phyloP scores from a whole-genome alignment of 192 early-diverging fungal genomes.

The Oehlia diaphana region DNA sequence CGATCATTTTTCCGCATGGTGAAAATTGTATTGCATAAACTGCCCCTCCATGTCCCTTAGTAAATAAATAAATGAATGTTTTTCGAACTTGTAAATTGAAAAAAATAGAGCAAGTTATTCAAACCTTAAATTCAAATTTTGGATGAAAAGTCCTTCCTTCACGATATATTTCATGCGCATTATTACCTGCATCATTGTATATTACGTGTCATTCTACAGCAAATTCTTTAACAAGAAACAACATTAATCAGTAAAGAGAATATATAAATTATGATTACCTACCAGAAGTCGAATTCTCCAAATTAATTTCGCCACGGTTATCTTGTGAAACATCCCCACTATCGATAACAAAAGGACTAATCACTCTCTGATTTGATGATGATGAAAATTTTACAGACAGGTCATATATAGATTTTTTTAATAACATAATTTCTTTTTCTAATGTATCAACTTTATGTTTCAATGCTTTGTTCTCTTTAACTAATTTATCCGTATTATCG shows the following conservation, averaged over 20 bases:
- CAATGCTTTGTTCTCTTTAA: slow-evolving; percentile 67
- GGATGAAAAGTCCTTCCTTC: slow-evolving; percentile 60
- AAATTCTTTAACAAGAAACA: background rate
- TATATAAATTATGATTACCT: background rate
- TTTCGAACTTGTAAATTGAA: no score
- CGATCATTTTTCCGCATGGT: slow-evolving; percentile 75
- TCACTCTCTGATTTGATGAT: slow-evolving; percentile 35
- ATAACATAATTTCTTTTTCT: slow-evolving; percentile 73
- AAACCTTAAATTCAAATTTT: slow-evolving; percentile 68
- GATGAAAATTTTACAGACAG: slow-evolving; percentile 70
- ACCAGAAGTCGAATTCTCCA: slow-evolving; percentile 22
- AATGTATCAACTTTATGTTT: slow-evolving; percentile 72
- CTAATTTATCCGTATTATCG: slow-evolving; percentile 50
- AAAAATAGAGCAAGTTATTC: background rate
- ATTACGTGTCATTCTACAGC: background rate
- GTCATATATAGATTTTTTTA: slow-evolving; percentile 85
- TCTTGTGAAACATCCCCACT: slow-evolving; percentile 30
- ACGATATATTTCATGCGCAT: slow-evolving; percentile 32
- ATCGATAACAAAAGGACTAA: slow-evolving; percentile 49
- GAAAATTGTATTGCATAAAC: slow-evolving; percentile 92
- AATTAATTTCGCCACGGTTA: slow-evolving; percentile 13
- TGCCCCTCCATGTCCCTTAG: slow-evolving; percentile 82
- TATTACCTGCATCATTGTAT: background rate
- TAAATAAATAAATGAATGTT: no score
- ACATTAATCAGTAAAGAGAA: no score